phyloP scores from a whole-genome alignment of 257 asterid genomes.

The Lantana camara region DNA sequence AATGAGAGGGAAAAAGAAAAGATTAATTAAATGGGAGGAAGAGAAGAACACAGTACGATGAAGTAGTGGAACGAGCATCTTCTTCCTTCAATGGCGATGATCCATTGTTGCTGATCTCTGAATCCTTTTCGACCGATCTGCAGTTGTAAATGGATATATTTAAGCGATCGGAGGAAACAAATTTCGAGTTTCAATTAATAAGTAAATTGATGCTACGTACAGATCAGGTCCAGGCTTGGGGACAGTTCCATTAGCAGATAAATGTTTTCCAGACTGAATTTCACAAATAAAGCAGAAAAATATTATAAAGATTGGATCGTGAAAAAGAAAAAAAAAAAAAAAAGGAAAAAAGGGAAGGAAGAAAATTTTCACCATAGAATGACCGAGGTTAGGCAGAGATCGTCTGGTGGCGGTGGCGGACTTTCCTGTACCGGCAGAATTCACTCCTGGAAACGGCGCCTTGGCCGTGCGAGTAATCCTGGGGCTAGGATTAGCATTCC shows the following conservation, averaged over 20 bases:
- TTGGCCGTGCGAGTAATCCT: constrained; percentile 19
- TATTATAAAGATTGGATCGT: background rate
- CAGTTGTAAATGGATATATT: constrained; percentile 20
- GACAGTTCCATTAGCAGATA: constrained; percentile 37
- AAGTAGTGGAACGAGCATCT: constrained; percentile 71
- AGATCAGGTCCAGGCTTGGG: constrained; percentile 37
- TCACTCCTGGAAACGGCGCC: constrained; percentile 39
- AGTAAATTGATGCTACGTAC: constrained; percentile 39
- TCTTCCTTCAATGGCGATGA: constrained; percentile 47
- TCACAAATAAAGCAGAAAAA: background rate
- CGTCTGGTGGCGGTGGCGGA: constrained; percentile 44
- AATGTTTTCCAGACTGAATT: constrained; percentile 48
- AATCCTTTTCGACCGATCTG: constrained; percentile 47
- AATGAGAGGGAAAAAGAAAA: background rate
- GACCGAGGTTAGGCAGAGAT: constrained; percentile 40
- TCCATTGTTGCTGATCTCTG: constrained; percentile 35
- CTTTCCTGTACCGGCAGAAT: constrained; percentile 32
- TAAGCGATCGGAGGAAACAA: background rate
- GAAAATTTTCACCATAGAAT: constrained; percentile 41
- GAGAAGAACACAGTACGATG: constrained; percentile 53
- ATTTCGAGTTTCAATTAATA: background rate
- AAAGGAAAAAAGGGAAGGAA: background rate
- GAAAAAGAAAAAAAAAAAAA: background rate
- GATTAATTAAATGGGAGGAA: background rate
- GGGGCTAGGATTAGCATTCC: constrained; percentile 26